Base-by-base conservation (phyloP, 768 basidiomycete genomes). In the Termitomyces eurrhizus region DNA sequence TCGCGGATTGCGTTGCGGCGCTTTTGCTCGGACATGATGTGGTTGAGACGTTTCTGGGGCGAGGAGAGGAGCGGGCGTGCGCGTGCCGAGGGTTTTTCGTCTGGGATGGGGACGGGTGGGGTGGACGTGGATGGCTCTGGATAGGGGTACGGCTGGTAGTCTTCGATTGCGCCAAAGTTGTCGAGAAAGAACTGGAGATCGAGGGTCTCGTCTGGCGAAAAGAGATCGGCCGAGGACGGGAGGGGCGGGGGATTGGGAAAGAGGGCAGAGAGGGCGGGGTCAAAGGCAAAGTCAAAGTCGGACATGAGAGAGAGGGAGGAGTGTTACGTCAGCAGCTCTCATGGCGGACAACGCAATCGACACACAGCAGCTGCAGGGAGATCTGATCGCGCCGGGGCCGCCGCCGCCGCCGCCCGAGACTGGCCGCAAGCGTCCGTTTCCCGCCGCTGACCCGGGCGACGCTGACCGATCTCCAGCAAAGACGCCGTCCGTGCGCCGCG, bases 11-110 rank as follows among this genome's bases (percentile, higher is more conserved):
- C 90, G 68, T 95, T 95, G 11, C 94, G 86, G 8, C 94, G 90
- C 68, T 92, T 92, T 74, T 96, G 93, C 71, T 96, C 94, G 7
- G 92, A 93, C 83, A 93, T 87, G 78, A 96, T 95, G 77, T 96
- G 93, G 70, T 95, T 94, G 16, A 92, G 83, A 13, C 93, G 84
- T 68, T 94, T 93, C 73, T 95, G 92, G 0, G 92, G 92, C 4
- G 85, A 87, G 7, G 92, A 89, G 29, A 95, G 79, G 21, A 92
- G 81, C 0, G 87, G 80, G 64, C 90, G 92, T 24, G 80, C 56
- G 61, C 80, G 78, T 49, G 77, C 1, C 3, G 37, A 1, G 3
- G 44, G 14, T 24, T 52, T 44, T 11, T 72, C 69, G 55, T 70
- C 63, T 32, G 62, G 64, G 7, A 45, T 14, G 67, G 60, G 16